phyloP scores from a whole-genome alignment of 2,329 filamentous ascomycete genomes.

The Penicillium sp. region DNA sequence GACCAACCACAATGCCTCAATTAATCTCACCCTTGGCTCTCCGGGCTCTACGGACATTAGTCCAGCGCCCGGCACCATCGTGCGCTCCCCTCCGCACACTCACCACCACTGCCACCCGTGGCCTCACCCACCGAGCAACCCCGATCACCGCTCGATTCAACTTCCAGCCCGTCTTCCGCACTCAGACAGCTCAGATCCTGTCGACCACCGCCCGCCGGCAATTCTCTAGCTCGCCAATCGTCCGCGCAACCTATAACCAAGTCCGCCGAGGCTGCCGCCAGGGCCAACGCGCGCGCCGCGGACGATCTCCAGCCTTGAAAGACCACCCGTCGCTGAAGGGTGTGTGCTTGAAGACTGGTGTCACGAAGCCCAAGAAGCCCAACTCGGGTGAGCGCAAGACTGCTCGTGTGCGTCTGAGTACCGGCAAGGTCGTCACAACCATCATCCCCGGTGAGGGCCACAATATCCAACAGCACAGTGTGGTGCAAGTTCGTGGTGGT shows the following conservation, averaged over 20 bases:
- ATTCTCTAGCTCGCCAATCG: constrained; percentile 63
- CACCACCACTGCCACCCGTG: constrained; percentile 22
- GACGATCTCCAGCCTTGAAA: constrained; percentile 82
- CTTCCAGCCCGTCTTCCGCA: constrained; percentile 37
- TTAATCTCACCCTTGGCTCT: constrained; percentile 39
- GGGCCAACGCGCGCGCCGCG: constrained; percentile 79
- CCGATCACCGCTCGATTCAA: constrained; percentile 24
- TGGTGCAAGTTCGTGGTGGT: constrained; percentile 92
- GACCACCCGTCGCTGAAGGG: constrained; percentile 85
- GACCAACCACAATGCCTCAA: constrained; percentile 37
- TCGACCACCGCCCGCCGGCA: constrained; percentile 37
- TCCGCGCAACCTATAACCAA: constrained; percentile 72
- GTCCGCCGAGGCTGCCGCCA: constrained; percentile 77
- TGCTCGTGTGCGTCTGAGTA: constrained; percentile 85
- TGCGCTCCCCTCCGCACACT: constrained; percentile 28
- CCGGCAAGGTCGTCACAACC: constrained; percentile 82
- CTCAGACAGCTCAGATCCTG: constrained; percentile 27
- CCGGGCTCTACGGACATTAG: constrained; percentile 39
- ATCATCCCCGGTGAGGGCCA: constrained; percentile 98
- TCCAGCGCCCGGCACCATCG: constrained; percentile 29
- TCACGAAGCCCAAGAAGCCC: constrained; percentile 96
- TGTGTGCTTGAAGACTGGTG: constrained; percentile 91
- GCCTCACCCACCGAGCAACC: constrained; percentile 23
- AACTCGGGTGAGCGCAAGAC: constrained; percentile 98
- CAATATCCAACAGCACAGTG: constrained; percentile 98